These are phyloP conservation scores for Millerozyma miso DNA, from an alignment of 805 yeast species.

Conservation along the genomic window DNA sequence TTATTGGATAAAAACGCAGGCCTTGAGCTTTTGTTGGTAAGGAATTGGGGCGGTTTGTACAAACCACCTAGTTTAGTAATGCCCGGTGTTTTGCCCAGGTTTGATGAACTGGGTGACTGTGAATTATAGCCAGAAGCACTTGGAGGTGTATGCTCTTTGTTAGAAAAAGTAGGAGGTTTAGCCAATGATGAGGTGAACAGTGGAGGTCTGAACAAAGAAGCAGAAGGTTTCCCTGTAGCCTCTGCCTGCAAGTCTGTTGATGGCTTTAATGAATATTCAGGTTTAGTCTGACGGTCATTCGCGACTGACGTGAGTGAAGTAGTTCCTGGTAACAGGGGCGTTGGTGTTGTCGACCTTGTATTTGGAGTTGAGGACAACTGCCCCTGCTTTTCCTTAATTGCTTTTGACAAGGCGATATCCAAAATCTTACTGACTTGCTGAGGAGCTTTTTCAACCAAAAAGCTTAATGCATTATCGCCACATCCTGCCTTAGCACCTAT, in stretches of 20 bases:
- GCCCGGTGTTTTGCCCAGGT: slow-evolving; percentile 19
- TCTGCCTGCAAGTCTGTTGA: background rate
- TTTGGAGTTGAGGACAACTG: slow-evolving; percentile 12
- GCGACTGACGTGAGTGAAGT: background rate
- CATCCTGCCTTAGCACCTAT: slow-evolving; percentile 84
- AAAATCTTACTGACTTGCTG: slow-evolving; percentile 73
- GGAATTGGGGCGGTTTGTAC: slow-evolving; percentile 34
- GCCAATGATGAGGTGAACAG: slow-evolving; percentile 17
- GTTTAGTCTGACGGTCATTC: background rate
- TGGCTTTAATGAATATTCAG: background rate
- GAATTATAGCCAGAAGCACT: slow-evolving; percentile 3
- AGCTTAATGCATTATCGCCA: slow-evolving; percentile 71
- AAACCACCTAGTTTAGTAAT: slow-evolving; percentile 30
- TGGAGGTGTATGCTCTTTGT: slow-evolving; percentile 12
- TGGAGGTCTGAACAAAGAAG: slow-evolving; percentile 18
- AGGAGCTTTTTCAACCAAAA: slow-evolving; percentile 76
- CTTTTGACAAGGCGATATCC: slow-evolving; percentile 77
- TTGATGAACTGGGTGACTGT: background rate
- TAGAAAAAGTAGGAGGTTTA: slow-evolving; percentile 20
- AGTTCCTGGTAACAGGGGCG: background rate
- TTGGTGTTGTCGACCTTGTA: background rate
- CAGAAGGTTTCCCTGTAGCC: slow-evolving; percentile 2
- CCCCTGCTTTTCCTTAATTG: slow-evolving; percentile 48
- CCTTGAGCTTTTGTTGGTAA: slow-evolving; percentile 23
- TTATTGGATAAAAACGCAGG: background rate